These are phyloP conservation scores for Hypomyces perniciosus DNA, from an alignment of 2,329 filamentous ascomycete species.

Conservation along the genomic window DNA sequence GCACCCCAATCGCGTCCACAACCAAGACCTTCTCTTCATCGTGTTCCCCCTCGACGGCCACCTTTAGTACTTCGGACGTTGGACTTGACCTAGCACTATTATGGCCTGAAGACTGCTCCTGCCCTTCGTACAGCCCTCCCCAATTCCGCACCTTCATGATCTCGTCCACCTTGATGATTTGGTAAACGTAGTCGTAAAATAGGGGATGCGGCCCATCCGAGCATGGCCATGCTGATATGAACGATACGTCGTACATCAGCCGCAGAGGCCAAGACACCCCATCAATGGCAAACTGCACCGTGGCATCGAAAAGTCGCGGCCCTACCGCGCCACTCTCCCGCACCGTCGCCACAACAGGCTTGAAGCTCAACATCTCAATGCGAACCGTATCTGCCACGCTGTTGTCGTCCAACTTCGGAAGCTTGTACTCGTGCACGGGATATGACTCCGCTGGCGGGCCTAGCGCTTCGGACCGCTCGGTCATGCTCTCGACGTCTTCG, in stretches of 20 bases:
- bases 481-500: constrained; percentile 60
- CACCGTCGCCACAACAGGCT: constrained; percentile 32
- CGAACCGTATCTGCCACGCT: constrained; percentile 60
- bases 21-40: constrained; percentile 63
- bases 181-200: constrained; percentile 65
- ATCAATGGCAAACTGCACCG: constrained; percentile 57
- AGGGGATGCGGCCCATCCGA: constrained; percentile 59
- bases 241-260: constrained; percentile 59
- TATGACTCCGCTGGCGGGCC: constrained; percentile 58
- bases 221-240: constrained; percentile 61
- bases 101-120: constrained; percentile 14
- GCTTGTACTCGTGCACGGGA: constrained; percentile 61
- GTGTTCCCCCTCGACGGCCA: constrained; percentile 25
- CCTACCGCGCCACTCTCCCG: constrained; percentile 19
- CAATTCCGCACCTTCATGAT: constrained; percentile 62
- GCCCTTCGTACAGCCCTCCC: constrained; percentile 42
- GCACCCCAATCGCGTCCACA: constrained; percentile 65
- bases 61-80: constrained; percentile 7
- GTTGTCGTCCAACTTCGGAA: constrained; percentile 53
- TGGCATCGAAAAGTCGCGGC: constrained; percentile 53
- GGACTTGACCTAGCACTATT: constrained; percentile 31
- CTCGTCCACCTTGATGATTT: constrained; percentile 54
- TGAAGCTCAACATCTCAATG: constrained; percentile 61
- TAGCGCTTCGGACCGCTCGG: constrained; percentile 60
- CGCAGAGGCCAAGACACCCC: constrained; percentile 58